Evolutionary conservation across 129 eudicot genomes (phyloP), one percentile per base, ranked within the genome.

Genomic region (Logfia minima): DNA sequence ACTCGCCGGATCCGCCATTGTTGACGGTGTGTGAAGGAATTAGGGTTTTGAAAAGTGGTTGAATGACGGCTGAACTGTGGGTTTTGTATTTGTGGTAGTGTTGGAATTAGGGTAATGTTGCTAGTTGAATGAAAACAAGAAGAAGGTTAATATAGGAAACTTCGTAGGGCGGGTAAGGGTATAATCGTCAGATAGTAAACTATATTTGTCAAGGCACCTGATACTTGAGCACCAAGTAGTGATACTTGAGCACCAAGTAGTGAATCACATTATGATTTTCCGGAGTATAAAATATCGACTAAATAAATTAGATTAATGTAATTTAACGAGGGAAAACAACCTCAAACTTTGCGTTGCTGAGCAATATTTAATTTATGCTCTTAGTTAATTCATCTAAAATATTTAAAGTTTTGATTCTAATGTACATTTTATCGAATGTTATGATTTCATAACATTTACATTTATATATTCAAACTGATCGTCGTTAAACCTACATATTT

Each of bases 1-100:
- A 48, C n/a, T 48, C 55, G 17, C 55, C n/a, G 80, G 66, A 28
- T 81, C 72, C 55, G 72, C 72, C 72, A 68, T 68, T 19, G 43
- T 14, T 28, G 14, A 3, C 4, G 19, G 17, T 10, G 19, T 0
- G n/a, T 17, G 29, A 26, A 16, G 18, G 29, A 31, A 64, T 24
- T n/a, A 66, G 37, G 71, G 37, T 16, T 66, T 4, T 31, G 32
- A 13, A n/a, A n/a, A 68, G 72, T 48, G n/a, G 55, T 68, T 68
- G 22, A 67, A 66, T 9, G 72, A 48, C 72, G 55, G 53, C 72
- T 24, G 55, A 23, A 63, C 48, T 48, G 74, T 16, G 74, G 68
- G 79, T 65, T 41, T 16, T 22, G 45, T 23, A 39, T 21, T 72
- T 6, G 60, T 52, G 59, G 19, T 31, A 23, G 26, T 4, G 31